These are phyloP conservation scores for Bryum argenteum DNA, from an alignment of 225 moss, liverwort and hornwort genomes.

Conservation along the genomic window DNA sequence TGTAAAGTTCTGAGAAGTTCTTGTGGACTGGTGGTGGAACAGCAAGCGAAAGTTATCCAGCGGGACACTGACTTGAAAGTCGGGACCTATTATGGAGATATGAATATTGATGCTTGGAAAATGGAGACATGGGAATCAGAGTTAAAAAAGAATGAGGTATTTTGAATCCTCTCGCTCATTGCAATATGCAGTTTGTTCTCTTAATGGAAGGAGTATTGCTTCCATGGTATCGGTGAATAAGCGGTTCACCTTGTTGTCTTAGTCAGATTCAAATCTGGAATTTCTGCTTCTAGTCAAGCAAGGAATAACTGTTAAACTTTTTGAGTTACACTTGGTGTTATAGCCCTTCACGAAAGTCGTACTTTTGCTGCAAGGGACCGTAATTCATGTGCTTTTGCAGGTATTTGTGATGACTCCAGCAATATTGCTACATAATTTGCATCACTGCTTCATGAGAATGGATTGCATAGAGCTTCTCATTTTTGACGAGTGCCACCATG, in stretches of 20 bases:
- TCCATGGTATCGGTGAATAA: not conserved
- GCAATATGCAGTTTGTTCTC: not conserved
- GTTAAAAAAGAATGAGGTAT: constrained; percentile 71
- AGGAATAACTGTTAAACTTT: constrained; percentile 7
- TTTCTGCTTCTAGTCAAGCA: not conserved
- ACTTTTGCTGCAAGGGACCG: not conserved
- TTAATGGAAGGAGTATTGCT: not conserved
- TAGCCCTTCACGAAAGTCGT: constrained; percentile 2
- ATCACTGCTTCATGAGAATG: constrained; percentile 88
- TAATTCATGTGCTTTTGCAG: constrained; percentile 44
- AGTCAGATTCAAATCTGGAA: constrained; percentile 23
- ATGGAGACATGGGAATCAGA: constrained; percentile 70
- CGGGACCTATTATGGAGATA: constrained; percentile 72
- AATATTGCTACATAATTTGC: constrained; percentile 77
- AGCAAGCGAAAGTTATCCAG: constrained; percentile 85
- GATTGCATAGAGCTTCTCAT: constrained; percentile 86
- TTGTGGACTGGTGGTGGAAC: constrained; percentile 35
- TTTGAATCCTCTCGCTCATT: constrained; percentile 9
- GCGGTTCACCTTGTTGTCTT: not conserved
- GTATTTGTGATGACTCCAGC: constrained; percentile 97
- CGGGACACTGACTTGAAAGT: constrained; percentile 59
- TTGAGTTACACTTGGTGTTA: constrained; percentile 11
- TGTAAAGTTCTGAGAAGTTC: constrained; percentile 19
- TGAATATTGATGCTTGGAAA: constrained; percentile 71
- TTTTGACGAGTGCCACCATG: constrained; percentile 98